phyloP scores from a whole-genome alignment of 306 rosid species.

The Quercus robur region DNA sequence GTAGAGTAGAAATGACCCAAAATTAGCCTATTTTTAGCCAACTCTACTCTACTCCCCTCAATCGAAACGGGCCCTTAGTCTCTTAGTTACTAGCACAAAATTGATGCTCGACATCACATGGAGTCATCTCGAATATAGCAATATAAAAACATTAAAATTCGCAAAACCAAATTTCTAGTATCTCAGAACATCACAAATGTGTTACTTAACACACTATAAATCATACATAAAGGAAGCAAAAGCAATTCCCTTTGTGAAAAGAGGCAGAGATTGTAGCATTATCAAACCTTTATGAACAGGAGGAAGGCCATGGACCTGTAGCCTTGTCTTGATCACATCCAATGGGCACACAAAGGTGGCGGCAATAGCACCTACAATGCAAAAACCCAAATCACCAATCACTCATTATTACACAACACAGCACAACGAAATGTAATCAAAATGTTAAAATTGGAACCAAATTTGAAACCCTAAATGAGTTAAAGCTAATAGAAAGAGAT shows the following conservation, averaged over 20 bases:
- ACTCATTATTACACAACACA: too few relatives aligned
- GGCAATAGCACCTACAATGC: slow-evolving; percentile 73
- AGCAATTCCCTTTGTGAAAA: not conserved
- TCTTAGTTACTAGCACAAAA: not conserved
- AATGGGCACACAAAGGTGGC: slow-evolving; percentile 94
- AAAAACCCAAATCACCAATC: slow-evolving; percentile 3
- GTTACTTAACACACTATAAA: not conserved
- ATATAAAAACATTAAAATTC: not conserved
- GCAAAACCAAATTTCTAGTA: not conserved
- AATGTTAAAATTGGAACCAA: not conserved
- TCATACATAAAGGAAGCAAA: too few relatives aligned
- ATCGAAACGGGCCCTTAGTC: too few relatives aligned
- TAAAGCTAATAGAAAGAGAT: slow-evolving; percentile 3
- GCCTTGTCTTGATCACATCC: slow-evolving; percentile 97
- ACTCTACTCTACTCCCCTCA: too few relatives aligned
- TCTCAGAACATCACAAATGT: not conserved
- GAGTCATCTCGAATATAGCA: not conserved
- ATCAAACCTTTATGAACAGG: slow-evolving; percentile 65
- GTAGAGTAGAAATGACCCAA: too few relatives aligned
- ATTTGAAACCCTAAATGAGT: slow-evolving; percentile 27
- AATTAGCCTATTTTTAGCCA: too few relatives aligned
- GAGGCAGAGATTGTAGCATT: not conserved
- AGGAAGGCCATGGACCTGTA: slow-evolving; percentile 94
- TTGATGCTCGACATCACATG: not conserved
- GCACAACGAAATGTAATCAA: not conserved